Conservation (phyloP, 179 eudicot genomes). For the Sideroxylon spinosum region DNA sequence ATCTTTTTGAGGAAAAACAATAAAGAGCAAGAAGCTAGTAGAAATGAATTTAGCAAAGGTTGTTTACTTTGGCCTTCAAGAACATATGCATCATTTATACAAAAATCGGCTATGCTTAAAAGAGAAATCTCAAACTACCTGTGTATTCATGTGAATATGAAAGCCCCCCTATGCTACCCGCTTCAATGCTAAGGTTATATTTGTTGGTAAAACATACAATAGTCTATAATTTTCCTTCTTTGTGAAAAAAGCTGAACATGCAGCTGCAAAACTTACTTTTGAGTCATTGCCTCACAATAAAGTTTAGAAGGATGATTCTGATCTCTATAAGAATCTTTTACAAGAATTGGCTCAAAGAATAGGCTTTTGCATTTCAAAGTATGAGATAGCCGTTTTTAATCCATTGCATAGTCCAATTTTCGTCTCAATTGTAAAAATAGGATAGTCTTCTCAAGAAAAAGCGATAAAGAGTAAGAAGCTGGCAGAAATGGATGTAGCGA, state of each 20-base stretch:
- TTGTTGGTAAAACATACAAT: conserved; percentile 51
- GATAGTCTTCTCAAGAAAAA: conserved; percentile 48
- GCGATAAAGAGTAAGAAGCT: conserved; percentile 66
- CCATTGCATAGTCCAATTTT: conserved; percentile 57
- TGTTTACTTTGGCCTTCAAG: conserved; percentile 49
- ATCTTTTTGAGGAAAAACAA: conserved; percentile 47
- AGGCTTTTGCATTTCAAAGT: conserved; percentile 47
- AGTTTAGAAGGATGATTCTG: conserved; percentile 52
- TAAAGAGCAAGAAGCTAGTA: too few relatives aligned
- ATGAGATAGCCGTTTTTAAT: conserved; percentile 47
- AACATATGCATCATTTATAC: conserved; percentile 53
- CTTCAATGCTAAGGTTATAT: conserved; percentile 54
- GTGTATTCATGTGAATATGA: conserved; percentile 50
- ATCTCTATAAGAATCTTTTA: conserved; percentile 58
- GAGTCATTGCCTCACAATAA: conserved; percentile 35
- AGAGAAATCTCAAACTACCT: conserved; percentile 55
- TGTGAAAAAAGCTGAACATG: conserved; percentile 80
- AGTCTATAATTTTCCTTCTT: conserved; percentile 37
- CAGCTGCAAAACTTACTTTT: conserved; percentile 76
- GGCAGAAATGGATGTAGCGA: conserved; percentile 78
- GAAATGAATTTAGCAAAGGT: conserved; percentile 70
- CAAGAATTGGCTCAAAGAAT: conserved; percentile 62
- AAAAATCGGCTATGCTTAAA: conserved; percentile 67
- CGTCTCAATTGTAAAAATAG: conserved; percentile 54
- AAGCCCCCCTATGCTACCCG: conserved; percentile 68